Conservation (phyloP, 441 rosid genomes). For the Pelargonium citronellum region DNA sequence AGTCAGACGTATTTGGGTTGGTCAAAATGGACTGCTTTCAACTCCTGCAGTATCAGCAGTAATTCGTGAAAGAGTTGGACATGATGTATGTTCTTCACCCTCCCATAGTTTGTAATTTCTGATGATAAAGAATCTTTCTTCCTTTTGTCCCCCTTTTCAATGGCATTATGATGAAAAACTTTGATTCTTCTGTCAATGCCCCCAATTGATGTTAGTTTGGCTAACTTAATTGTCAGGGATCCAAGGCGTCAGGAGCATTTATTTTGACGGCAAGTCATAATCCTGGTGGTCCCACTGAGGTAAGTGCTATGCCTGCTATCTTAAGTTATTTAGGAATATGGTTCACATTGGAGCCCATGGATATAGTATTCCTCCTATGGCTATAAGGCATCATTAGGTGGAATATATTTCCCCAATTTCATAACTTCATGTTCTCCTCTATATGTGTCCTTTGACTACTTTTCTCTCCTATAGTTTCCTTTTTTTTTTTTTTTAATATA, state of each 20-base stretch:
- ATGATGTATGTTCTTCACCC: conserved; percentile 57
- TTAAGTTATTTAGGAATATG: neutral
- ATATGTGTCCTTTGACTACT: neutral
- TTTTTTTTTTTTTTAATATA: neutral
- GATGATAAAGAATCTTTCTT: neutral
- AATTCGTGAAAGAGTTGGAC: conserved; percentile 83
- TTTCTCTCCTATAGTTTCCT: neutral
- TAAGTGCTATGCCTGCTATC: conserved; percentile 18
- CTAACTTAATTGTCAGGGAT: conserved; percentile 53
- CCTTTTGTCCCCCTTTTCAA: neutral
- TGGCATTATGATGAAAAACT: neutral
- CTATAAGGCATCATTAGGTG: neutral
- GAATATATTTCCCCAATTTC: neutral
- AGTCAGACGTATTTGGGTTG: conserved; percentile 88
- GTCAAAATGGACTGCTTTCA: conserved; percentile 86
- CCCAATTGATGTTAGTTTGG: conserved; percentile 4
- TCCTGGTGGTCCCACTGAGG: conserved; percentile 99
- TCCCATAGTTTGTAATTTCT: neutral
- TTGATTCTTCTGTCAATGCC: neutral
- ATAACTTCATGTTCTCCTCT: neutral
- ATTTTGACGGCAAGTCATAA: conserved; percentile 99
- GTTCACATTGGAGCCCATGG: neutral
- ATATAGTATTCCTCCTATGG: too few species aligned
- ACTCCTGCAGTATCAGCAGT: conserved; percentile 99
- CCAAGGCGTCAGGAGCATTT: conserved; percentile 86